Evolutionary conservation across 2,329 filamentous ascomycete genomes (phyloP).

Genomic region (Acarospora socialis): DNA sequence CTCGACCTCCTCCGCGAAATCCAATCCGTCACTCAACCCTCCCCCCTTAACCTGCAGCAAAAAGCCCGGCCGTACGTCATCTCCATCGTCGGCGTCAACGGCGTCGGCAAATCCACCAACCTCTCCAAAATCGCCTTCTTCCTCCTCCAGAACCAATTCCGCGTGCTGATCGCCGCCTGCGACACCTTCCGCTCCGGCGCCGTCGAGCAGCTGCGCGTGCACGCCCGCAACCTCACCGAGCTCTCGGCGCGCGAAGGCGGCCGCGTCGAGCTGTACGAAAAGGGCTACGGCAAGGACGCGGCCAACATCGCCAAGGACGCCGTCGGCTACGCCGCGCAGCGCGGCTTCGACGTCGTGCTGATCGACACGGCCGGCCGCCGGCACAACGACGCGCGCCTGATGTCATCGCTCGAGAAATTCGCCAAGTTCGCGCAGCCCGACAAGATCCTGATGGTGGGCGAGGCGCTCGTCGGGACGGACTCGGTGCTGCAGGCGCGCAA

Average conservation of each 20-base stretch:
- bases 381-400: conserved; percentile 89
- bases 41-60: conserved; percentile 48
- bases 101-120: conserved; percentile 95
- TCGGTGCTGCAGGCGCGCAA: conserved; percentile 90
- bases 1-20: conserved; percentile 92
- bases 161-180: conserved; percentile 82
- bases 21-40: conserved; percentile 56
- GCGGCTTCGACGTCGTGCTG: conserved; percentile 80
- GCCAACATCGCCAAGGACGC: conserved; percentile 91
- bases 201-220: conserved; percentile 90
- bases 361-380: conserved; percentile 92
- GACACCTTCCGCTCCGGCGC: conserved; percentile 96
- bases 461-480: conserved; percentile 88
- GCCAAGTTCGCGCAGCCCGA: conserved; percentile 91
- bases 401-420: conserved; percentile 95
- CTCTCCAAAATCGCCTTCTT: conserved; percentile 98
- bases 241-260: conserved; percentile 72
- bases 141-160: conserved; percentile 91
- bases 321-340: conserved; percentile 60
- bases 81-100: conserved; percentile 95
- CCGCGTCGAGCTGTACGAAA: conserved; percentile 81
- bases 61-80: conserved; percentile 80
- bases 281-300: conserved; percentile 95
- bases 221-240: conserved; percentile 86
- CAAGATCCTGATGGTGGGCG: conserved; percentile 95